These are phyloP conservation scores for Auxenochlorella pyrenoidosa DNA, from an alignment of 139 green algal species.

Conservation along the genomic window DNA sequence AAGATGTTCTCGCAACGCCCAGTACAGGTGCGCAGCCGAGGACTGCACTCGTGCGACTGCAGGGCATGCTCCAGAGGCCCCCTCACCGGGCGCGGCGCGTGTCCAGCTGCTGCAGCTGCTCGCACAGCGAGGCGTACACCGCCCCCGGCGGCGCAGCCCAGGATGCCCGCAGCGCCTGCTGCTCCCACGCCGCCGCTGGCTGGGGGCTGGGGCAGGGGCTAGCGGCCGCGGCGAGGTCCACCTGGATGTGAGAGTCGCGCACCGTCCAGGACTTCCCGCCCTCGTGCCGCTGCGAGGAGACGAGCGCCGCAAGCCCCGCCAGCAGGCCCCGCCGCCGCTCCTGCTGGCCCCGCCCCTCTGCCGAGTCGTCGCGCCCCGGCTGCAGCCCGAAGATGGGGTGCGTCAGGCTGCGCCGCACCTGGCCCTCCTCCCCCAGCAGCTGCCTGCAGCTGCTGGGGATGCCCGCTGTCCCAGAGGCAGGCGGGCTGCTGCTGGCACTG, in stretches of 20 bases:
- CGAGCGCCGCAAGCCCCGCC: not conserved
- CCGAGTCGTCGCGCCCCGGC: not conserved
- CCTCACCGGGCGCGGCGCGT: not conserved
- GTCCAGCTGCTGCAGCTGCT: constrained; percentile 6
- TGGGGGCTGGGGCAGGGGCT: not conserved
- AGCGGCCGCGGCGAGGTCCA: not conserved
- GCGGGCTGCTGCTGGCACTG: too few relatives aligned
- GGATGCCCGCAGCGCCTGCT: not conserved
- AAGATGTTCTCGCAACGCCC: too few relatives aligned
- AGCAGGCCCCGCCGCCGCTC: not conserved
- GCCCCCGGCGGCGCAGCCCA: not conserved
- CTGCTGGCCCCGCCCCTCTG: not conserved
- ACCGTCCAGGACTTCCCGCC: not conserved
- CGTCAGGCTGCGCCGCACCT: not conserved
- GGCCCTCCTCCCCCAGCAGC: not conserved
- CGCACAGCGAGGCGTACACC: not conserved
- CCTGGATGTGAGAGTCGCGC: not conserved
- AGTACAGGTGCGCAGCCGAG: too few relatives aligned
- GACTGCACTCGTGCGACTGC: too few relatives aligned
- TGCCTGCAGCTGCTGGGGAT: not conserved
- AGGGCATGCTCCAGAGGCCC: too few relatives aligned
- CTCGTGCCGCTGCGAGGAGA: not conserved
- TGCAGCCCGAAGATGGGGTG: constrained; percentile 33
- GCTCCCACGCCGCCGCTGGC: not conserved
- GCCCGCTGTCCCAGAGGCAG: not conserved